Percentiles rank a stretch among this genome's conserved stretches.
Conservation (phyloP, 108 stramenopile species). For the Schizochytrium sp. region DNA sequence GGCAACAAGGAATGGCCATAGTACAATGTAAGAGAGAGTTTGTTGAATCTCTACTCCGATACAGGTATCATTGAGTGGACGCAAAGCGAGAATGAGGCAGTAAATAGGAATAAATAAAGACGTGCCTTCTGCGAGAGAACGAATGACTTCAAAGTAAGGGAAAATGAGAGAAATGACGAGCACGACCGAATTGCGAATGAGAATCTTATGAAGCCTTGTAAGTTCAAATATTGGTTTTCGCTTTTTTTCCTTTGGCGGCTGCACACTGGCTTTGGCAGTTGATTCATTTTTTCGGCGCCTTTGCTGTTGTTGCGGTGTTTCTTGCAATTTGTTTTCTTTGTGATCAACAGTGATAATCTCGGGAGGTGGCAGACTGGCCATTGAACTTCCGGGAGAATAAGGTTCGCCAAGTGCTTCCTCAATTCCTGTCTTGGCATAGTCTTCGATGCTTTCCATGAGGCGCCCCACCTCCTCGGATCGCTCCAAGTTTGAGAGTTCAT, state of each 20-base stretch:
- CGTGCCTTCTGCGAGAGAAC: not conserved
- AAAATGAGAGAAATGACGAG: not conserved
- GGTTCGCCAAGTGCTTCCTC: not conserved
- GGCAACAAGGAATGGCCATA: not conserved
- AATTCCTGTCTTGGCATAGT: not conserved
- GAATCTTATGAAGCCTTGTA: not conserved
- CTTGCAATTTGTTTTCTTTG: too few relatives aligned
- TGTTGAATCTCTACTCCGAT: constrained; percentile 8
- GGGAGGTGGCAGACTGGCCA: too few relatives aligned
- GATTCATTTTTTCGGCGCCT: too few relatives aligned
- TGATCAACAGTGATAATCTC: too few relatives aligned
- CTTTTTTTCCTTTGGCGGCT: constrained; percentile 11
- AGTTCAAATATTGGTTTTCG: not conserved
- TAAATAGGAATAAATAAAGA: constrained; percentile 12
- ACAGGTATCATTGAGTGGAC: not conserved
- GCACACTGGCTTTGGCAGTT: not conserved
- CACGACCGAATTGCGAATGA: not conserved
- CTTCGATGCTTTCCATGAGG: not conserved
- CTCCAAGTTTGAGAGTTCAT: not conserved
- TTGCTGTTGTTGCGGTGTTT: too few relatives aligned
- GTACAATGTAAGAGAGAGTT: not conserved
- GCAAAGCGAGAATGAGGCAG: constrained; percentile 23
- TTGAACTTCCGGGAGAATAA: too few relatives aligned
- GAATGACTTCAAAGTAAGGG: not conserved
- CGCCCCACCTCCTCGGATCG: constrained; percentile 13